phyloP scores from a whole-genome alignment of 2,329 filamentous ascomycete genomes.

The Juglanconis juglandina region DNA sequence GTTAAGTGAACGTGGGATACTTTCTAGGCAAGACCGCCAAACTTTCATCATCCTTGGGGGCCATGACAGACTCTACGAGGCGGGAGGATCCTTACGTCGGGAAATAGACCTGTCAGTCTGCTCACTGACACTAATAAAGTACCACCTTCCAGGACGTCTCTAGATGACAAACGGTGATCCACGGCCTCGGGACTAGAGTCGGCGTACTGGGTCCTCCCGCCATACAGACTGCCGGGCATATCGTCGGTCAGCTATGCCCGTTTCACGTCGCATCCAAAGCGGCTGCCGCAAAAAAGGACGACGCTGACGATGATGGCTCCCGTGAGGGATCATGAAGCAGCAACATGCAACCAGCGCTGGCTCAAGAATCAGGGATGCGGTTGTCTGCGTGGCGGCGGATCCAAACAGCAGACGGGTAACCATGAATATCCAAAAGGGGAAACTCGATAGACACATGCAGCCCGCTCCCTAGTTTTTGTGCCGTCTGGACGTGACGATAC shows the following conservation, averaged over 20 bases:
- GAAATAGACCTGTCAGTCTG: too few species aligned
- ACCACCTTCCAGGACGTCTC: conserved; percentile 4
- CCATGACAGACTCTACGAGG: too few species aligned
- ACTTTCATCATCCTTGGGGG: too few species aligned
- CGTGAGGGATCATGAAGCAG: neutral
- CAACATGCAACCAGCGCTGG: neutral
- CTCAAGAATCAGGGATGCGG: neutral
- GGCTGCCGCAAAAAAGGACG: neutral
- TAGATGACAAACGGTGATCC: conserved; percentile 1
- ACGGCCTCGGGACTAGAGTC: neutral
- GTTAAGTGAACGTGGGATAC: too few species aligned
- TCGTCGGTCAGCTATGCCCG: too few species aligned
- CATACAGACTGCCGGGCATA: neutral
- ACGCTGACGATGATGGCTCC: neutral
- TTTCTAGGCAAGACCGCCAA: too few species aligned
- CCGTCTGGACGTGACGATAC: neutral
- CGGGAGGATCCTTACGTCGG: too few species aligned
- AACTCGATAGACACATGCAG: neutral
- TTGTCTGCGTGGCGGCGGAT: neutral
- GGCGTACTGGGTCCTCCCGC: neutral
- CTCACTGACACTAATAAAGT: too few species aligned
- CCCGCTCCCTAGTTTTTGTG: neutral
- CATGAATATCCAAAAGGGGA: neutral
- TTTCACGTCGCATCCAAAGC: too few species aligned
- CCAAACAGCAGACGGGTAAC: neutral